Percentiles rank a stretch among this genome's conserved stretches.
These are phyloP conservation scores for Niebla homalea DNA, from an alignment of 495 filamentous ascomycete species.

Conservation along the genomic window DNA sequence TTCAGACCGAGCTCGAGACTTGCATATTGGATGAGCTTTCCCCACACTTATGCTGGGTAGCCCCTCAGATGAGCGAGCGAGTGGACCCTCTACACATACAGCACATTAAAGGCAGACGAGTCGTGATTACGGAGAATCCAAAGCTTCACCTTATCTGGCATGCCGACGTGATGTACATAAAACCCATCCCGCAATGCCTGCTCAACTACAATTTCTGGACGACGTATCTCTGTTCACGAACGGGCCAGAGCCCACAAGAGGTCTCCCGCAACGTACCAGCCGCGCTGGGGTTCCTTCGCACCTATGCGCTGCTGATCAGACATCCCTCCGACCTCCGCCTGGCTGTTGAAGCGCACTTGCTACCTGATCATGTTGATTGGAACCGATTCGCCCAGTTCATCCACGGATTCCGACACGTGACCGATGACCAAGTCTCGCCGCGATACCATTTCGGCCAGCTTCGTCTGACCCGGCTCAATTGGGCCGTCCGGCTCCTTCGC, in stretches of 20 bases:
- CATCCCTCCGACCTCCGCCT: conserved; percentile 28
- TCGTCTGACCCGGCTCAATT: conserved; percentile 24
- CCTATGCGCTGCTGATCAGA: conserved; percentile 28
- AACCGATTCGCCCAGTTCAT: conserved; percentile 5
- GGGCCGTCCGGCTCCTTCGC: conserved; percentile 7
- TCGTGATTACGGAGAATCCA: conserved; percentile 34
- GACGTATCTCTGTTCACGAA: background rate
- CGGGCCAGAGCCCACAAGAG: background rate
- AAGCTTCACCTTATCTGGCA: conserved; percentile 45
- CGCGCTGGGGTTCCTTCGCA: conserved; percentile 29
- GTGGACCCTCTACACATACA: conserved; percentile 28
- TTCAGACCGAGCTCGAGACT: background rate
- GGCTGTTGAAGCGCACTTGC: conserved; percentile 19
- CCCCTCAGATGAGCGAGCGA: background rate
- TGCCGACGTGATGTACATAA: conserved; percentile 38
- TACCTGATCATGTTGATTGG: conserved; percentile 19
- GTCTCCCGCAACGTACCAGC: background rate
- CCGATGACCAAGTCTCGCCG: conserved; percentile 9
- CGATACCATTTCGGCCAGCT: conserved; percentile 32
- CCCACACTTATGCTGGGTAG: background rate
- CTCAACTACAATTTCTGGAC: conserved; percentile 37
- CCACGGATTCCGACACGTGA: conserved; percentile 4
- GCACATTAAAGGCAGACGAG: conserved; percentile 26
- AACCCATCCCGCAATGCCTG: conserved; percentile 41
- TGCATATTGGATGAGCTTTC: background rate